Evolutionary conservation across 805 yeast genomes (phyloP).

Genomic region (Yamadazyma ubonensis): DNA sequence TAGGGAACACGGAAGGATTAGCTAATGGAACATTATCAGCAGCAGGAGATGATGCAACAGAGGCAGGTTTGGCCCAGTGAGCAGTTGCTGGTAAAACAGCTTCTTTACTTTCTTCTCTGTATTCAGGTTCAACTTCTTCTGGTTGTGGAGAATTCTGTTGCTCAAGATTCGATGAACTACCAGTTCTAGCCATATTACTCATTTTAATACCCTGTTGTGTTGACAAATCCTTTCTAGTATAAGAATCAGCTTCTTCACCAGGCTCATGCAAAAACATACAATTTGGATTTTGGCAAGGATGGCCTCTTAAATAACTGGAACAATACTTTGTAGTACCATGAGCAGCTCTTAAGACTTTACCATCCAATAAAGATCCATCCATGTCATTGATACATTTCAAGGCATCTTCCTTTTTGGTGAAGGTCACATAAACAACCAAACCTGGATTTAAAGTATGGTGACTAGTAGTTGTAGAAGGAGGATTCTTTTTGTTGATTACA

Average conservation of each 20-base stretch:
- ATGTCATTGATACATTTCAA: conserved; percentile 88
- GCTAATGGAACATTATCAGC: conserved; percentile 39
- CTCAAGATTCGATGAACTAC: conserved; percentile 22
- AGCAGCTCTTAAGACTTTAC: conserved; percentile 86
- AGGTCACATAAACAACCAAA: conserved; percentile 93
- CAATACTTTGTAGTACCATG: conserved; percentile 99
- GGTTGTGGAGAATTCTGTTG: neutral
- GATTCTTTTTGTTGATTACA: conserved; percentile 81
- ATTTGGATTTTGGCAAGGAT: conserved; percentile 95
- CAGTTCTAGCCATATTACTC: conserved; percentile 40
- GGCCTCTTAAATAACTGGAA: conserved; percentile 92
- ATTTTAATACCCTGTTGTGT: conserved; percentile 69
- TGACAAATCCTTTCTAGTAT: conserved; percentile 83
- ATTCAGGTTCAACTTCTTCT: conserved; percentile 9
- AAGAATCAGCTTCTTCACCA: conserved; percentile 98
- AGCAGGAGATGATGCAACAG: conserved; percentile 34
- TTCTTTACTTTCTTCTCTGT: conserved; percentile 17
- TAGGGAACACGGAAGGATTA: conserved; percentile 57
- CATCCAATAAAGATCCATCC: conserved; percentile 91
- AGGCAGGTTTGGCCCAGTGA: conserved; percentile 51
- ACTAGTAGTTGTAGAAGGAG: conserved; percentile 31
- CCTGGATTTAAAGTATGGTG: conserved; percentile 61
- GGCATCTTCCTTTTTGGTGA: conserved; percentile 91
- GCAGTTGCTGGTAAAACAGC: conserved; percentile 67
- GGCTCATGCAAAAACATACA: conserved; percentile 99